phyloP scores from a whole-genome alignment of 192 early-diverging fungal genomes.

The Martensiomyces pterosporus region DNA sequence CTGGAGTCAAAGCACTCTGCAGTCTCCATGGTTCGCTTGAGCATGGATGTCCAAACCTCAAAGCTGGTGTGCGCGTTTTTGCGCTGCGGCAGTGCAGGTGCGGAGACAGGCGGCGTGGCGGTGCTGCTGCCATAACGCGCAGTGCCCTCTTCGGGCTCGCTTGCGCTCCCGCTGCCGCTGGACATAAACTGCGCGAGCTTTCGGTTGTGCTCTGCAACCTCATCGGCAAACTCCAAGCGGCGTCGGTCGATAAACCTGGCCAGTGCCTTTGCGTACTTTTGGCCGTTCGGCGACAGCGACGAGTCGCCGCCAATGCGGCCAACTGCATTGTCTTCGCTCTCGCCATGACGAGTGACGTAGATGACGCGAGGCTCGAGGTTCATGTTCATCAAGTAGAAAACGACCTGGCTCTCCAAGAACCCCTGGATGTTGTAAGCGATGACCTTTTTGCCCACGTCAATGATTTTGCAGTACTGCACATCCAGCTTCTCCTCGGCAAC shows the following conservation, averaged over 20 bases:
- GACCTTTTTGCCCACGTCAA: conserved; percentile 95
- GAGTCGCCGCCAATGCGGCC: conserved; percentile 89
- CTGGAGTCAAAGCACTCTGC: conserved; percentile 76
- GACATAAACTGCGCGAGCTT: conserved; percentile 28
- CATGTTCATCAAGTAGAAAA: conserved; percentile 99
- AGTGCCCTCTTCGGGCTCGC: conserved; percentile 35
- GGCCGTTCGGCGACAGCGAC: conserved; percentile 68
- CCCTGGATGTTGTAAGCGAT: conserved; percentile 94
- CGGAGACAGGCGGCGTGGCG: conserved; percentile 7
- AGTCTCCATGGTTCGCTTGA: conserved; percentile 79
- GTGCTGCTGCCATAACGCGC: conserved; percentile 6
- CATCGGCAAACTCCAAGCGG: conserved; percentile 42
- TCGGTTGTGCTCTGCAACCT: conserved; percentile 46
- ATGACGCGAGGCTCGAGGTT: conserved; percentile 80
- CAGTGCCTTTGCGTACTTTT: conserved; percentile 69
- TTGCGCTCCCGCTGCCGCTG: conserved; percentile 24
- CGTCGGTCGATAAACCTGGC: conserved; percentile 69
- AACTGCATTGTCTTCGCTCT: conserved; percentile 78
- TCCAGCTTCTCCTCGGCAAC: conserved; percentile 78
- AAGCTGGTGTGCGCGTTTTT: conserved; percentile 21
- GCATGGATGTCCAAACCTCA: conserved; percentile 81
- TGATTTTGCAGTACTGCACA: conserved; percentile 89
- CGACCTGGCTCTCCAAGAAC: conserved; percentile 87
- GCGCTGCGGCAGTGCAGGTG: conserved; percentile 9
- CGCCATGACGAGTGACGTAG: conserved; percentile 92